These are phyloP conservation scores for Xylaria sp. DNA, from an alignment of 2,329 filamentous ascomycete genomes.

Conservation along the genomic window DNA sequence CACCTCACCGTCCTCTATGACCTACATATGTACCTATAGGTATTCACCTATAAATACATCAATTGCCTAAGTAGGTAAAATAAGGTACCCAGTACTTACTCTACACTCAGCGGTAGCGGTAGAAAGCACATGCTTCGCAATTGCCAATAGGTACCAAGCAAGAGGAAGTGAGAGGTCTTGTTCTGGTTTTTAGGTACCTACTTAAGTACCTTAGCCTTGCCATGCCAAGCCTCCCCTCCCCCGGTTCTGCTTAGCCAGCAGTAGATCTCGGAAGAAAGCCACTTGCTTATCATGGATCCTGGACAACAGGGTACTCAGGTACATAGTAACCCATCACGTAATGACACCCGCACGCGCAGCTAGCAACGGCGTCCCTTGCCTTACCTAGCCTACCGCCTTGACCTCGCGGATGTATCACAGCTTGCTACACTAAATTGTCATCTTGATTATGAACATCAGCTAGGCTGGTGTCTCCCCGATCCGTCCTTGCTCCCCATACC, in stretches of 20 bases:
- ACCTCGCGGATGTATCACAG: constrained; percentile 11
- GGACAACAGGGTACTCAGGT: too few species aligned
- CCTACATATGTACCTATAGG: too few species aligned
- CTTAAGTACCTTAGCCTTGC: too few species aligned
- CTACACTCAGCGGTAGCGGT: too few species aligned
- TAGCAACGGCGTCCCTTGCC: constrained; percentile 12
- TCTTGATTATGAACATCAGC: constrained; percentile 8
- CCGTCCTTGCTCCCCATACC: background rate
- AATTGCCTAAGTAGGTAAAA: too few species aligned
- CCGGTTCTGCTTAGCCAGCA: background rate
- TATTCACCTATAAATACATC: too few species aligned
- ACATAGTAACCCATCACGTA: constrained; percentile 24
- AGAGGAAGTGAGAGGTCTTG: background rate
- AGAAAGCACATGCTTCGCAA: too few species aligned
- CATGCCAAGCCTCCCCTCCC: constrained; percentile 1
- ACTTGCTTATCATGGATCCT: background rate
- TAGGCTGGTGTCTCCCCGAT: background rate
- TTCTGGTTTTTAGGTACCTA: too few species aligned
- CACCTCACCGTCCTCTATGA: too few species aligned
- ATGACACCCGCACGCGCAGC: constrained; percentile 17
- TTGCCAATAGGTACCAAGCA: background rate
- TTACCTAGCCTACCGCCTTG: too few species aligned
- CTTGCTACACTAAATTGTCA: background rate
- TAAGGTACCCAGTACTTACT: background rate
- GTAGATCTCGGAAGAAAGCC: background rate